Evolutionary conservation across 1,284 basidiomycete genomes (phyloP), one percentile per base, ranked within the genome.

Genomic region (Violaceomyces palustris): DNA sequence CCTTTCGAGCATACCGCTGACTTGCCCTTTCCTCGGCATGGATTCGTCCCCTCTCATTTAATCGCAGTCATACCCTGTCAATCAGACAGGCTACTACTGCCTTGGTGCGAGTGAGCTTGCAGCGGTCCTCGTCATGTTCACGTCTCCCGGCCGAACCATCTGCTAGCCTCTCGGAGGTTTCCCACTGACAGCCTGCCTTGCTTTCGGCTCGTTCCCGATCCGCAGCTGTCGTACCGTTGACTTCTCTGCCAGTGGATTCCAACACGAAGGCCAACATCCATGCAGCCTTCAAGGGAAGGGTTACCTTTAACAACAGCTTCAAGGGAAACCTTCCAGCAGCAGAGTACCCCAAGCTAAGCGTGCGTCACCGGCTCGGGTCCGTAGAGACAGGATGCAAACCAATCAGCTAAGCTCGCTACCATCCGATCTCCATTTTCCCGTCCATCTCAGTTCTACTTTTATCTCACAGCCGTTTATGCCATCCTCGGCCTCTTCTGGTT

Each of bases 301-400:
- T 97, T 32, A 77, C 85, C 34, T 98, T 97, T 79, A 81, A 81
- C 63, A 97, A 96, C 74, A 83, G 79, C 3, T 97, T 97, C 72
- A 77, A 86, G 28, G 93, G 93, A 27, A 82, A 88, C 72, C 79
- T 99, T 15, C 82, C 93, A 3, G 91, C 92, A 3, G 82, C 87
- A 2, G 93, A 99, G 73, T 94, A 96, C 73, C 93, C 93, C n/a
- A 99, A 98, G 81, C 87, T 97, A 67, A 85, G 82, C 53, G 89
- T 93, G 73, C 70, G 86, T 77, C 11, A 10, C 14, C 7, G 6
- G 14, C 3, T 31, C 42, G n/a, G 28, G 27, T 15, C 37, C 25
- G 15, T 28, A n/a, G n/a, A n/a, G n/a, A n/a, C n/a, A n/a, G n/a
- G 18, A 28, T 27, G 11, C 25, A 10, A 5, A 35, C 17, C 18